Percentiles rank a stretch among this genome's conserved stretches.
phyloP scores from a whole-genome alignment of 2,329 filamentous ascomycete genomes.

The Trichoderma lentiforme region DNA sequence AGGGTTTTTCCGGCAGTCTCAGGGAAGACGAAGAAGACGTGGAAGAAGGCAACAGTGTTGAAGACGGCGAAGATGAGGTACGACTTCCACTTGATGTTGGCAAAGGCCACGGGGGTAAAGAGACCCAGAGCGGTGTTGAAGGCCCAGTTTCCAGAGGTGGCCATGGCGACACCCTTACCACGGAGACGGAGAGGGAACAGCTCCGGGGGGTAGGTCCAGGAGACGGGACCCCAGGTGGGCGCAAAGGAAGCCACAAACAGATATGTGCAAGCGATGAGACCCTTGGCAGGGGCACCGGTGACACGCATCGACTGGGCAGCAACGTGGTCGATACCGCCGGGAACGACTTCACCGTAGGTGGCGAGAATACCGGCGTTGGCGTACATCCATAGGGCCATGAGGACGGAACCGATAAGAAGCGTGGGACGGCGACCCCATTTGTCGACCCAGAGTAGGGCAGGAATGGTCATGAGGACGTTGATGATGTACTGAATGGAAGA shows the following conservation, averaged over 20 bases:
- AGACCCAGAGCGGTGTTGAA: slow-evolving; percentile 38
- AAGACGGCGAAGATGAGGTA: slow-evolving; percentile 49
- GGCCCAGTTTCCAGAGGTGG: slow-evolving; percentile 45
- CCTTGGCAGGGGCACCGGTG: slow-evolving; percentile 47
- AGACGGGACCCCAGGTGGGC: slow-evolving; percentile 48
- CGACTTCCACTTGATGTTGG: slow-evolving; percentile 32
- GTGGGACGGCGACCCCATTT: slow-evolving; percentile 70
- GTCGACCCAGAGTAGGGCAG: slow-evolving; percentile 72
- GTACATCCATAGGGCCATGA: slow-evolving; percentile 62
- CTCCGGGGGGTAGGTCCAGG: slow-evolving; percentile 59
- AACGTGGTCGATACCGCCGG: slow-evolving; percentile 45
- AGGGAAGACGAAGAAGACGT: slow-evolving; percentile 54
- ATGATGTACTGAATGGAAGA: slow-evolving; percentile 63
- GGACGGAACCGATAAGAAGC: slow-evolving; percentile 61
- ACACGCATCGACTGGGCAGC: slow-evolving; percentile 47
- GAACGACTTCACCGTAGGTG: slow-evolving; percentile 40
- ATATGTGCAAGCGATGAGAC: slow-evolving; percentile 65
- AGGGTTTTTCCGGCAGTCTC: slow-evolving; percentile 55
- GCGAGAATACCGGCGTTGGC: slow-evolving; percentile 53
- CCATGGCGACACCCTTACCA: slow-evolving; percentile 52
- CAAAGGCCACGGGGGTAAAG: slow-evolving; percentile 26
- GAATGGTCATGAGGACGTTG: slow-evolving; percentile 76
- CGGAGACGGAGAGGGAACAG: slow-evolving; percentile 46
- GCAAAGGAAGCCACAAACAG: slow-evolving; percentile 54
- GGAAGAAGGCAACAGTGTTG: slow-evolving; percentile 47